Base-by-base conservation (phyloP, 1,284 basidiomycete species). In the Agroathelia rolfsii region DNA sequence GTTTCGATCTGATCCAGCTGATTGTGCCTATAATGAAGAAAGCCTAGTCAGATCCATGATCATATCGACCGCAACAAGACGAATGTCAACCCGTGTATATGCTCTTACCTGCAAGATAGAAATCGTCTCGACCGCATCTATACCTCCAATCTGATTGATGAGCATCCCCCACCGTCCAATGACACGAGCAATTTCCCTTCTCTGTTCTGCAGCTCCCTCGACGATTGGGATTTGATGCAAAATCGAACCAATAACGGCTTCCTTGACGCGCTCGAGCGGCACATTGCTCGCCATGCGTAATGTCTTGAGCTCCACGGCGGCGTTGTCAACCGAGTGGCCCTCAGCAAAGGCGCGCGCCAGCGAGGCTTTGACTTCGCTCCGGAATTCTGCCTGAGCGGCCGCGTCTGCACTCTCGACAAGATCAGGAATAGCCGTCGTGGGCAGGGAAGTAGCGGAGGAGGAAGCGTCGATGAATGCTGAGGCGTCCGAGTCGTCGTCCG, bases 211-310 rank as follows among this genome's bases (percentile, higher is more conserved):
- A 3, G 61, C 56, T 3, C 61, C 69, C 9, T 68, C 67, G 6
- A 76, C 62, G 34, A 83, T 51, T 35, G 56, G 58, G 22, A 87
- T 75, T 37, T 66, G 67, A 40, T 77, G 72, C 33, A 87, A 78
- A 36, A 89, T 66, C 18, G 72, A 76, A 12, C 66, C 67, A 20
- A 93, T 66, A 17, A 90, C 86, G 10, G 79, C 78, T 52, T 82
- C 78, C 33, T 82, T 69, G 28, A 94, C 88, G 40, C 75, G 69
- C 12, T 66, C 64, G 16, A 90, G 67, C 3, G 83, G 70, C 28
- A 93, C 90, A 50, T 94, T 94, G 44, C 77, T 83, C 25, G 89
- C 87, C 90, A 94, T 94, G 28, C 90, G 78, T 34, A 94, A 69
- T 32, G 89, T 94, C 64, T 93, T 94, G 44, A 94, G 70, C 52